phyloP scores from a whole-genome alignment of 139 green algal genomes.

The Pseudopediastrum boryanum region DNA sequence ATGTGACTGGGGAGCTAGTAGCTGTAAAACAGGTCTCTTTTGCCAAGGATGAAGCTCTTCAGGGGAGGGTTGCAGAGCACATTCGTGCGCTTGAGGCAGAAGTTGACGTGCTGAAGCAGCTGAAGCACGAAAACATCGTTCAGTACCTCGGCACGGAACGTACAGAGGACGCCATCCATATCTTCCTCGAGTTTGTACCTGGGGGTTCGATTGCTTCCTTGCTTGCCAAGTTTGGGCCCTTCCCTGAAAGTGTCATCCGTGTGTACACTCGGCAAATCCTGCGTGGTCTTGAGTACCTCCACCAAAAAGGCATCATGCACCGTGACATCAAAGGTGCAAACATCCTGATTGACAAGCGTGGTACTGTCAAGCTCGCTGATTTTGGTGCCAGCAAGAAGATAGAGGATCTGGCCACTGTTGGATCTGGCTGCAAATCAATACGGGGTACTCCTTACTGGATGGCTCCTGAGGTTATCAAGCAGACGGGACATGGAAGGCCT shows the following conservation, averaged over 20 bases:
- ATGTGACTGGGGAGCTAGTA: conserved; percentile 92
- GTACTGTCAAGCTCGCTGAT: conserved; percentile 94
- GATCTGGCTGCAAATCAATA: conserved; percentile 84
- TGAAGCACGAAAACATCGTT: conserved; percentile 95
- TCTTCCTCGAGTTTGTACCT: conserved; percentile 97
- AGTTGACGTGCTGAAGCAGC: conserved; percentile 77
- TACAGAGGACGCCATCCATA: conserved; percentile 82
- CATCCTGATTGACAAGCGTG: conserved; percentile 91
- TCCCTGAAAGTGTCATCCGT: conserved; percentile 71
- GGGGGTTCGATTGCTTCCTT: conserved; percentile 92
- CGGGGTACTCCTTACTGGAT: conserved; percentile 98
- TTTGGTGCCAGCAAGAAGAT: conserved; percentile 95
- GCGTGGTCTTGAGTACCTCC: conserved; percentile 92
- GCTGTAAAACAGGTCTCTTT: conserved; percentile 94
- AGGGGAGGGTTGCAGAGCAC: conserved; percentile 66
- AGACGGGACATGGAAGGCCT: conserved; percentile 72
- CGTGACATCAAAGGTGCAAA: conserved; percentile 91
- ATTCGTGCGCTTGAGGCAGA: conserved; percentile 84
- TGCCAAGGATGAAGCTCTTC: conserved; percentile 54
- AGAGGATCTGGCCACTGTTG: conserved; percentile 89
- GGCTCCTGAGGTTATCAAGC: conserved; percentile 97
- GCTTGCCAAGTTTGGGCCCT: conserved; percentile 84
- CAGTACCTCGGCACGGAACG: conserved; percentile 91
- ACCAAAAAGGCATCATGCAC: conserved; percentile 89
- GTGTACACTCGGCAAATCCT: conserved; percentile 85